Evolutionary conservation across 306 rosid genomes (phyloP).

Genomic region (Cyclanthera cordifolia): DNA sequence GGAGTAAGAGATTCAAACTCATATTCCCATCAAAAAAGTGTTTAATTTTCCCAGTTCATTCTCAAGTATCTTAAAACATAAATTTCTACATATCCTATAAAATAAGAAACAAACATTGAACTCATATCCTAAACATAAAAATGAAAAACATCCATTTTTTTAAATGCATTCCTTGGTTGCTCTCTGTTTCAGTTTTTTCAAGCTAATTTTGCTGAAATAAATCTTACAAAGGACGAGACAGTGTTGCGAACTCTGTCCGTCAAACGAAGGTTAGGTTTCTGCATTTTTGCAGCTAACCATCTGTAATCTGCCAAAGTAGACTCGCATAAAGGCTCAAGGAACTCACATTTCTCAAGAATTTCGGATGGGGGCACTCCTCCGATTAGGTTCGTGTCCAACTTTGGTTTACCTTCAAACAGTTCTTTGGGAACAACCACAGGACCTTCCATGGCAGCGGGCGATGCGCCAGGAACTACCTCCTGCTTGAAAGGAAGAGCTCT

Average conservation of each 20-base stretch:
- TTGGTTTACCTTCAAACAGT: slow-evolving; percentile 56
- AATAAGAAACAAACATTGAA: too few relatives aligned
- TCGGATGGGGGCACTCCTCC: slow-evolving; percentile 65
- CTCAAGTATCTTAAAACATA: neutral
- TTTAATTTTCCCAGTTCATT: neutral
- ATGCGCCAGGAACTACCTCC: slow-evolving; percentile 81
- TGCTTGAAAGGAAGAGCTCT: slow-evolving; percentile 76
- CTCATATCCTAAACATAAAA: too few relatives aligned
- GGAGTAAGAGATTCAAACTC: too few relatives aligned
- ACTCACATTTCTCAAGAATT: slow-evolving; percentile 59
- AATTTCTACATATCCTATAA: too few relatives aligned
- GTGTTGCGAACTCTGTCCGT: slow-evolving; percentile 21
- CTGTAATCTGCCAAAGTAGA: slow-evolving; percentile 45
- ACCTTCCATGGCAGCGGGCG: slow-evolving; percentile 49
- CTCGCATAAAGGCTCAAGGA: slow-evolving; percentile 62
- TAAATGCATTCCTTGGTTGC: neutral
- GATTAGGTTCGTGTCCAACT: slow-evolving; percentile 62
- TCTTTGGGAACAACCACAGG: slow-evolving; percentile 26
- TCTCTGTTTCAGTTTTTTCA: neutral
- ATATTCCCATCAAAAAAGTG: neutral
- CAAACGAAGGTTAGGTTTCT: slow-evolving; percentile 32
- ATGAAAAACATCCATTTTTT: neutral
- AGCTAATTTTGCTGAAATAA: slow-evolving; percentile 20
- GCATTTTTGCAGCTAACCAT: slow-evolving; percentile 45
- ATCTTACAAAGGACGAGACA: slow-evolving; percentile 26